Conservation (phyloP, 805 yeast species). For the Zygosaccharomyces bisporus region DNA sequence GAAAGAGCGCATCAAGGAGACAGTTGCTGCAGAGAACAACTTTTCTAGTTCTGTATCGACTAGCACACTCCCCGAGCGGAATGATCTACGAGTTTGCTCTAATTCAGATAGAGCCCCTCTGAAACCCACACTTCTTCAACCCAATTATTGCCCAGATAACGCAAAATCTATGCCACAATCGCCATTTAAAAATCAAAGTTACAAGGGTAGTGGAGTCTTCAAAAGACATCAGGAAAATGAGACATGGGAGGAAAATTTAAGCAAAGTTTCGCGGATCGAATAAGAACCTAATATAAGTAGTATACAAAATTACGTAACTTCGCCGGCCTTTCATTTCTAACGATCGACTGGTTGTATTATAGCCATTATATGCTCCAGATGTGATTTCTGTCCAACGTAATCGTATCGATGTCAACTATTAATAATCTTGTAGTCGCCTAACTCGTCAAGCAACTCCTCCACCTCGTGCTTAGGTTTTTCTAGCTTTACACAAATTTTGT, state of each 20-base stretch:
- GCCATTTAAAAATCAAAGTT: slow-evolving; percentile 8
- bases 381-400: background rate
- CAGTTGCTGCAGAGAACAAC: slow-evolving; percentile 3
- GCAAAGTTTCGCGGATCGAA: slow-evolving; percentile 11
- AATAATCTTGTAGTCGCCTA: slow-evolving; percentile 50
- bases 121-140: slow-evolving; percentile 9
- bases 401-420: slow-evolving; percentile 32
- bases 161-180: slow-evolving; percentile 7
- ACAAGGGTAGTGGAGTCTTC: slow-evolving; percentile 1
- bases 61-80: background rate
- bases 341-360: slow-evolving; percentile 9
- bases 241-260: slow-evolving; percentile 10
- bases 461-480: slow-evolving; percentile 53
- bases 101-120: slow-evolving; percentile 11
- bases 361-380: slow-evolving; percentile 2
- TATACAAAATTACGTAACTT: background rate
- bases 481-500: slow-evolving; percentile 67
- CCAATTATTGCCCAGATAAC: slow-evolving; percentile 6
- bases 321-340: background rate
- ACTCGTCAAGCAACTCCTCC: slow-evolving; percentile 43
- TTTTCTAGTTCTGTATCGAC: background rate
- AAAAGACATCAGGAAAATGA: slow-evolving; percentile 12
- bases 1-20: slow-evolving; percentile 9
- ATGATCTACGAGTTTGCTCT: background rate
- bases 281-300: slow-evolving; percentile 2